These are phyloP conservation scores for Stephanodiscus minutulus DNA, from an alignment of 108 stramenopile species.

Conservation along the genomic window DNA sequence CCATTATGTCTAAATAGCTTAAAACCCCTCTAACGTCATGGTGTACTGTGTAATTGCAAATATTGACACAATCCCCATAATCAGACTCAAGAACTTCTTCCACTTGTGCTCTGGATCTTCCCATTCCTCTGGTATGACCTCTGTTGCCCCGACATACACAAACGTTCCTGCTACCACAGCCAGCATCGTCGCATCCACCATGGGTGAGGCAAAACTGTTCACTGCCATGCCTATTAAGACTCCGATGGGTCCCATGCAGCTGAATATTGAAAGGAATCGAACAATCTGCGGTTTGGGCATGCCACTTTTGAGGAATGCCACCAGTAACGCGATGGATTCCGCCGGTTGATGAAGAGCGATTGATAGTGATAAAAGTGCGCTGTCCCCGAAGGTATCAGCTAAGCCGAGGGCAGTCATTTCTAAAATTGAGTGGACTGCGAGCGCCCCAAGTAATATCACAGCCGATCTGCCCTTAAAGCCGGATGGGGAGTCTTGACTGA, in stretches of 20 bases:
- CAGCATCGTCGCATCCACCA: constrained; percentile 92
- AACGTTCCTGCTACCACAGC: constrained; percentile 98
- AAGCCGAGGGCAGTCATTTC: constrained; percentile 96
- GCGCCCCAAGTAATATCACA: constrained; percentile 91
- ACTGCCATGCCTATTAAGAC: constrained; percentile 86
- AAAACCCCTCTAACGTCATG: constrained; percentile 59
- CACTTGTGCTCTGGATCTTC: constrained; percentile 92
- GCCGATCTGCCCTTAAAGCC: constrained; percentile 79
- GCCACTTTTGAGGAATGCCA: constrained; percentile 95
- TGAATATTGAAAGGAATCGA: constrained; percentile 83
- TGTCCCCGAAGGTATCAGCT: constrained; percentile 79
- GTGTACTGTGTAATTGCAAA: constrained; percentile 88
- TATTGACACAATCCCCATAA: constrained; percentile 81
- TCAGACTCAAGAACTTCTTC: constrained; percentile 89
- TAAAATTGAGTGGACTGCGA: constrained; percentile 93
- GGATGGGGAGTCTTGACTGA: constrained; percentile 6
- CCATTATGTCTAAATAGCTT: constrained; percentile 1
- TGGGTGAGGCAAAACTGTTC: constrained; percentile 86
- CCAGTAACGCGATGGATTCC: constrained; percentile 95
- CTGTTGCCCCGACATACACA: constrained; percentile 98
- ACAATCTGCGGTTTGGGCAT: constrained; percentile 87
- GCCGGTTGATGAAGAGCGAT: constrained; percentile 97
- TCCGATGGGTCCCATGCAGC: constrained; percentile 87
- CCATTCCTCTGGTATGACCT: constrained; percentile 97
- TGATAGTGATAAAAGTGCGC: constrained; percentile 86